Base-by-base conservation (phyloP, 1,139 yeast species). In the Yamadazyma buinensis region DNA sequence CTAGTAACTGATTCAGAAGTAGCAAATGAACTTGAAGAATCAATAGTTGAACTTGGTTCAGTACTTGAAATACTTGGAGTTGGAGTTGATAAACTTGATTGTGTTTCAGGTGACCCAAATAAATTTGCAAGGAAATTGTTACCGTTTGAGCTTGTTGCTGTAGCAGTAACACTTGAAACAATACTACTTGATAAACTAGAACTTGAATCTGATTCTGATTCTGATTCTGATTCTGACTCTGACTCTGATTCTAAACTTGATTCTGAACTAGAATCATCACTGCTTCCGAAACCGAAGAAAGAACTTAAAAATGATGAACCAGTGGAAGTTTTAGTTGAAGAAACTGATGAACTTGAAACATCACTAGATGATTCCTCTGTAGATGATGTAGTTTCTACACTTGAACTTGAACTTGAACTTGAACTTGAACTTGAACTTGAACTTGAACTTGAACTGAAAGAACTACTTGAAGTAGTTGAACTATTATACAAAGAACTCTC, bases 371-470 rank as follows among this genome's bases (percentile, higher is more conserved):
- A 30, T 26, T 32, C 30, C n/a, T 12, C 21, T 19, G 29, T 20
- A 15, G 24, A 22, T 21, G 23, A 12, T 14, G 26, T 30, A 29
- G 39, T 37, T 19, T 43, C 25, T 12, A 30, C 29, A 15, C 15
- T 8, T 13, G 26, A 3, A 18, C 20, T 13, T 11, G 22, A 9
- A 24, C 42, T 41, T 15, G 50, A 38, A 32, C 42, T 36, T 12
- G 43, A 36, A 35, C 41, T 37, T n/a, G 40, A 34, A 35, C 43
- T 36, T 15, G 47, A 36, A 26, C 36, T 37, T 28, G 37, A 26
- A 30, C 32, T 42, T 23, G 51, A 37, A 31, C 41, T 39, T 28
- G 51, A 40, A 32, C 42, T 31, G 2, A 33, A 35, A 17, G 19
- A 17, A 17, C 19, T 17, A 32, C 42, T 31, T 5, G 35, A 35